Evolutionary conservation across 2,329 filamentous ascomycete species (phyloP).

Genomic region (Pseudogymnoascus sp.): DNA sequence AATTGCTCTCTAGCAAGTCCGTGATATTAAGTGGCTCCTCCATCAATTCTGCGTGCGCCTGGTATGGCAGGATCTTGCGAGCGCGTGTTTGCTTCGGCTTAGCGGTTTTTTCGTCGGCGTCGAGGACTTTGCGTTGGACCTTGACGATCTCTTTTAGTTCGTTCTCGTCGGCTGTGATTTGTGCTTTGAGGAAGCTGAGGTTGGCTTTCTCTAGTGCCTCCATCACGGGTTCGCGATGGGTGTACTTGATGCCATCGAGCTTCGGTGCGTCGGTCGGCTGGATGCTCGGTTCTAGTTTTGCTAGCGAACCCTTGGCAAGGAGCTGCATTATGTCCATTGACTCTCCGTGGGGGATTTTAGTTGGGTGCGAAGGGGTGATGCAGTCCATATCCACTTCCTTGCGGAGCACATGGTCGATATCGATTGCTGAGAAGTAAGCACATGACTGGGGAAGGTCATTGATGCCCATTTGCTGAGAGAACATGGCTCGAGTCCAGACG

Average conservation of each 20-base stretch:
- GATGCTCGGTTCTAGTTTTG: slow-evolving; percentile 60
- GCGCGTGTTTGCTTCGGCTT: slow-evolving; percentile 16
- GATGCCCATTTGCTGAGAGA: slow-evolving; percentile 93
- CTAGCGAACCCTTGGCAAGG: slow-evolving; percentile 62
- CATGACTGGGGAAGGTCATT: slow-evolving; percentile 89
- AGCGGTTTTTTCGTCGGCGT: slow-evolving; percentile 9
- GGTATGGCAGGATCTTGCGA: slow-evolving; percentile 22
- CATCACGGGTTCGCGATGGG: slow-evolving; percentile 72
- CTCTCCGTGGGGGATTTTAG: slow-evolving; percentile 75
- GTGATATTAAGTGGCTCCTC: slow-evolving; percentile 21
- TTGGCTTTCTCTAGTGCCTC: slow-evolving; percentile 50
- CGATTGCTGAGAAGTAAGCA: slow-evolving; percentile 91
- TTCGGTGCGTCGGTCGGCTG: slow-evolving; percentile 49
- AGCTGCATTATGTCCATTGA: slow-evolving; percentile 76
- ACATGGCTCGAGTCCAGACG: slow-evolving; percentile 96
- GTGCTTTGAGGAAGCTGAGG: slow-evolving; percentile 68
- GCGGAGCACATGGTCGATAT: slow-evolving; percentile 89
- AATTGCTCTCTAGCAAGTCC: slow-evolving; percentile 19
- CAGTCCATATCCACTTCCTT: slow-evolving; percentile 99
- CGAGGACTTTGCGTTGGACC: slow-evolving; percentile 29
- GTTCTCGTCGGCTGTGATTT: slow-evolving; percentile 67
- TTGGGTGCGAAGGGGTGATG: slow-evolving; percentile 77
- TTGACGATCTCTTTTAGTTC: slow-evolving; percentile 70
- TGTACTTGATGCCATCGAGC: slow-evolving; percentile 59
- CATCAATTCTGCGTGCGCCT: slow-evolving; percentile 20